Conservation (phyloP, 805 yeast genomes). For the Starmera caribaea region DNA sequence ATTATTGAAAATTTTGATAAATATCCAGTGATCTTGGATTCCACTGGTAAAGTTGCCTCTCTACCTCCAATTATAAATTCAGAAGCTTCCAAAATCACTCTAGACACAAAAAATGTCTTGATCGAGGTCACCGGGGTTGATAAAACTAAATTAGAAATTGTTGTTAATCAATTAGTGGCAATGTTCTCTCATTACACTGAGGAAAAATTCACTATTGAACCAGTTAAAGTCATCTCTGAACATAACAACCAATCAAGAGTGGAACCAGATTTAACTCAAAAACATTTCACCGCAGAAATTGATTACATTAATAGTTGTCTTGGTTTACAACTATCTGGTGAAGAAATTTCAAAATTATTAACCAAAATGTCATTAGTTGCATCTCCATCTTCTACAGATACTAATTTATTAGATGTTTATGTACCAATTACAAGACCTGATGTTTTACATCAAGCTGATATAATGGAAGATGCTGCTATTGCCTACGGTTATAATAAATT, state of each 20-base stretch:
- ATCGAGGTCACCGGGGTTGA: conserved; percentile 95
- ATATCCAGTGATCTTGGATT: conserved; percentile 82
- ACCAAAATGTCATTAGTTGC: conserved; percentile 77
- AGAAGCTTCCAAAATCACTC: conserved; percentile 76
- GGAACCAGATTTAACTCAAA: conserved; percentile 63
- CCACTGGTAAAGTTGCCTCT: conserved; percentile 69
- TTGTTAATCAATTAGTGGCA: conserved; percentile 83
- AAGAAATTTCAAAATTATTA: conserved; percentile 59
- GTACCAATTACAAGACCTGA: conserved; percentile 96
- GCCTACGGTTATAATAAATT: conserved; percentile 92
- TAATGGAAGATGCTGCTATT: conserved; percentile 97
- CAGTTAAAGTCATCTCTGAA: conserved; percentile 73
- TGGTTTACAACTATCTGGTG: conserved; percentile 67
- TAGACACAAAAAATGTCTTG: conserved; percentile 80
- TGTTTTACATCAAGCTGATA: conserved; percentile 92
- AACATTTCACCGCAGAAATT: conserved; percentile 64
- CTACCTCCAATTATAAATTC: conserved; percentile 97
- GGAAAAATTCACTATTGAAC: conserved; percentile 80
- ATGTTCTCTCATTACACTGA: conserved; percentile 89
- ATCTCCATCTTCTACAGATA: conserved; percentile 33
- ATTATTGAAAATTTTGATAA: conserved; percentile 84
- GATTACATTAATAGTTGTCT: conserved; percentile 85
- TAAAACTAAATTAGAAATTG: conserved; percentile 87
- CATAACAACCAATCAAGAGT: conserved; percentile 71
- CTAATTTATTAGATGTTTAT: conserved; percentile 32